These are phyloP conservation scores for Didymella keratinophila DNA, from an alignment of 2,329 filamentous ascomycete species.

Conservation along the genomic window DNA sequence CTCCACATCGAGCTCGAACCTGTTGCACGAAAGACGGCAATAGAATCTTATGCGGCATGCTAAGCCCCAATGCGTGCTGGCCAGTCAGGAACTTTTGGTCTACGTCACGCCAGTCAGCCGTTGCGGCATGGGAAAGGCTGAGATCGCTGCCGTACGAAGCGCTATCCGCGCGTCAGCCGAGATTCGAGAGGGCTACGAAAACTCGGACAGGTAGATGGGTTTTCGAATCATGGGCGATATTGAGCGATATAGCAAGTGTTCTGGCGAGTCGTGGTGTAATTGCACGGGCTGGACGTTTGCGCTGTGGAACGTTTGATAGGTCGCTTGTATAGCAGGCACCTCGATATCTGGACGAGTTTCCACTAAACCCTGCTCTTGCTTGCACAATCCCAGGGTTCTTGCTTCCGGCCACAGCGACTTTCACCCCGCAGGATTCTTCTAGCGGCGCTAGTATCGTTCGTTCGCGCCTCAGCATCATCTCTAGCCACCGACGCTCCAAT, in stretches of 20 bases:
- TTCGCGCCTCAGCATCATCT: slow-evolving; percentile 22
- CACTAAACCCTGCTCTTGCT: slow-evolving; percentile 10
- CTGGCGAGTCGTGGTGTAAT: slow-evolving; percentile 27
- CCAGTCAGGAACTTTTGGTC: slow-evolving; percentile 10
- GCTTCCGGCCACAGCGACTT: slow-evolving; percentile 29
- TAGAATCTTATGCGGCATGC: neutral
- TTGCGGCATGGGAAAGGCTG: slow-evolving; percentile 9
- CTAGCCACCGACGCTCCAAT: slow-evolving; percentile 17
- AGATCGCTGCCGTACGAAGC: slow-evolving; percentile 8
- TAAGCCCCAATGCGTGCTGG: neutral
- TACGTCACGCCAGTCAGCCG: slow-evolving; percentile 20
- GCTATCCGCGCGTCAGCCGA: slow-evolving; percentile 22
- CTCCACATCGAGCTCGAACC: slow-evolving; percentile 1
- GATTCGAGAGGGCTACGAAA: slow-evolving; percentile 21
- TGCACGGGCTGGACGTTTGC: slow-evolving; percentile 16
- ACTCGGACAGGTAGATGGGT: slow-evolving; percentile 14
- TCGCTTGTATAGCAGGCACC: slow-evolving; percentile 20
- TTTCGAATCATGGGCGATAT: neutral
- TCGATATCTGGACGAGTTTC: slow-evolving; percentile 5
- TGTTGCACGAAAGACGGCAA: slow-evolving; percentile 5
- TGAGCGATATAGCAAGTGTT: slow-evolving; percentile 4
- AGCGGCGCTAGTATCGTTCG: slow-evolving; percentile 22
- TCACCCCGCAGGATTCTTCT: slow-evolving; percentile 30
- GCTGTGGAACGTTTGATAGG: slow-evolving; percentile 27
- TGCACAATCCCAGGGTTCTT: slow-evolving; percentile 19